A percentile compares a stretch with the other conserved stretches of the same genome.
These are phyloP conservation scores for Apiospora sp. DNA, from an alignment of 2,329 filamentous ascomycete genomes.

Conservation along the genomic window DNA sequence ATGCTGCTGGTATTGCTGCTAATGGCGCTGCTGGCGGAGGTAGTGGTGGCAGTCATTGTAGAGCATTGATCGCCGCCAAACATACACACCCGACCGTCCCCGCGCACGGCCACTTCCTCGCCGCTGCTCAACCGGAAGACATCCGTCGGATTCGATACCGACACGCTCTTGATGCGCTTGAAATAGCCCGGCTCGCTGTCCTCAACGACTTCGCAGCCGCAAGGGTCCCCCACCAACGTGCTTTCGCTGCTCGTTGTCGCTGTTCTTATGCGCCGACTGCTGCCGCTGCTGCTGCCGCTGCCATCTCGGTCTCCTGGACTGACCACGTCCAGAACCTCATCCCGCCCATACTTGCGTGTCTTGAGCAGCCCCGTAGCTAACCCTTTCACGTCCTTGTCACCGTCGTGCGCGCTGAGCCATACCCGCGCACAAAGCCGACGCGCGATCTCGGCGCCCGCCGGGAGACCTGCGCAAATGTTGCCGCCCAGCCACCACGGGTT, in stretches of 20 bases:
- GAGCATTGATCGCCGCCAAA: not conserved
- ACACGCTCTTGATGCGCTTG: slow-evolving; percentile 25
- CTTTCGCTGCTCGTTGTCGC: slow-evolving; percentile 17
- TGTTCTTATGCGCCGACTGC: slow-evolving; percentile 32
- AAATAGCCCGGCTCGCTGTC: not conserved
- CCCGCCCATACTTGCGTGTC: slow-evolving; percentile 51
- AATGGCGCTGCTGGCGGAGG: not conserved
- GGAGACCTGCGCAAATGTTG: slow-evolving; percentile 63
- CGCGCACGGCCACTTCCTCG: slow-evolving; percentile 52
- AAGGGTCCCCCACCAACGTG: not conserved
- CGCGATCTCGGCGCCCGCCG: slow-evolving; percentile 65
- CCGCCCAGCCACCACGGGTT: slow-evolving; percentile 70
- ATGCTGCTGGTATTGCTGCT: too few relatives aligned
- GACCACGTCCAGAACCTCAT: slow-evolving; percentile 53
- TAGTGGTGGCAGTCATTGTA: not conserved
- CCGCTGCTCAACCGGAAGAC: slow-evolving; percentile 52
- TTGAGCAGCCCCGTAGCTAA: slow-evolving; percentile 59
- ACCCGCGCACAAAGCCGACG: slow-evolving; percentile 58
- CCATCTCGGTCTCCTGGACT: slow-evolving; percentile 20
- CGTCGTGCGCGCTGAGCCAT: slow-evolving; percentile 71
- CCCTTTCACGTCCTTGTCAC: slow-evolving; percentile 63
- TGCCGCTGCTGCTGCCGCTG: slow-evolving; percentile 25
- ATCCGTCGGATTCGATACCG: slow-evolving; percentile 38
- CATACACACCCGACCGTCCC: slow-evolving; percentile 46
- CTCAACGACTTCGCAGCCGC: not conserved